These are phyloP conservation scores for Eucalyptus sp. DNA, from an alignment of 345 rosid genomes.

Conservation along the genomic window DNA sequence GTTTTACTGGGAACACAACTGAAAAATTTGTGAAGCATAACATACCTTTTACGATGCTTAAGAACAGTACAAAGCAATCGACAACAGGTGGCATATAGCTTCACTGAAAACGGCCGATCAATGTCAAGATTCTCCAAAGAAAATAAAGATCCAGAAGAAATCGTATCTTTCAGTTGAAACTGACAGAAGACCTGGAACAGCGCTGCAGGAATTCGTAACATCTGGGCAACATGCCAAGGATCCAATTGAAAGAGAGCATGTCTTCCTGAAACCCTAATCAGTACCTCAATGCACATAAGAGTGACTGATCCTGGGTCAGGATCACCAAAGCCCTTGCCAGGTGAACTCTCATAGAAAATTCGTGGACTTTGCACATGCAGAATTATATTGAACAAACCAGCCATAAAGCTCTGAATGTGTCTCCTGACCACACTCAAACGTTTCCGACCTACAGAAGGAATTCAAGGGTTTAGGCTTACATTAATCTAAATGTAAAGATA, in stretches of 20 bases:
- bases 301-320: constrained; percentile 83
- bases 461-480: not conserved
- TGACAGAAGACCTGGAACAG: constrained; percentile 44
- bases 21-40: not conserved
- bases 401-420: constrained; percentile 50
- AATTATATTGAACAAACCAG: constrained; percentile 63
- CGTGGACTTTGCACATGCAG: constrained; percentile 72
- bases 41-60: constrained; percentile 77
- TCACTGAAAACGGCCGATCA: constrained; percentile 45
- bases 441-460: constrained; percentile 46
- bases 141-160: constrained; percentile 1
- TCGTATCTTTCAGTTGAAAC: constrained; percentile 14
- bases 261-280: constrained; percentile 72
- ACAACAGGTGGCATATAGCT: constrained; percentile 58
- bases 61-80: constrained; percentile 57
- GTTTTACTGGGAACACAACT: not conserved
- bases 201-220: constrained; percentile 55
- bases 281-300: constrained; percentile 84
- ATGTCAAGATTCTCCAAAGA: constrained; percentile 12
- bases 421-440: constrained; percentile 47
- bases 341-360: constrained; percentile 26
- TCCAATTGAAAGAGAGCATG: constrained; percentile 54
- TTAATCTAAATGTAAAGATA: not conserved
- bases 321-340: constrained; percentile 5
- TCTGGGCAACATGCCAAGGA: constrained; percentile 66